Base-by-base conservation (phyloP, 2,329 filamentous ascomycete species). In the Cladosporium velox region DNA sequence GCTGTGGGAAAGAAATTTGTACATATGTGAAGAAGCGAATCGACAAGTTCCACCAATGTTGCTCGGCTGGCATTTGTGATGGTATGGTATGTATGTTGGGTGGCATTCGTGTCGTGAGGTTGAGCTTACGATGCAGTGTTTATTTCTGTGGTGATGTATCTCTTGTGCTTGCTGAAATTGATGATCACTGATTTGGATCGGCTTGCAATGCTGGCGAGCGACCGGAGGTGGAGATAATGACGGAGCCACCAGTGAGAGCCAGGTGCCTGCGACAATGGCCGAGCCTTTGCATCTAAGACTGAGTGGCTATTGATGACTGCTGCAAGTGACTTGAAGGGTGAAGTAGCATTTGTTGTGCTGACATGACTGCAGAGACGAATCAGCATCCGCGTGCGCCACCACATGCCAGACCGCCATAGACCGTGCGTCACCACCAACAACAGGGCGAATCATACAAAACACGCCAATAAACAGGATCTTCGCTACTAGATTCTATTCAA, bases 1-100 rank as follows among this genome's bases (percentile, higher is more conserved):
- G 51, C 49, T 57, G 60, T 63, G 60, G 60, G 30, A 64, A 64
- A 64, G 61, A 57, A 11, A 64, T 64, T 44, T 64, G 61, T 64
- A 64, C 21, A 64, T 57, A 64, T 64, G 61, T 51, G n/a, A 44
- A 64, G 34, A 57, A 64, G 61, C 61, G 60, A 57, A 57, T 64
- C 24, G 35, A 57, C 51, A 52, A 62, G 44, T 52, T 62, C 59
- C 59, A 62, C 59, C 59, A 51, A 21, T 62, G 57, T 38, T 52
- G 44, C 34, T 55, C 52, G 52, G 28, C 18, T 32, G 52, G 18
- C 10, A 6, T 6, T n/a, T 18, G 8, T 24, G 32, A 21, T 14
- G 28, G 30, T 34, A 55, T 55, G 52, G 52, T 55, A 34, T 34
- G 28, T 34, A 30, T 34, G 18, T 32, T 12, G 7, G n/a, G 41